These are phyloP conservation scores for Mallotus japonicus DNA, from an alignment of 441 rosid genomes.

Conservation along the genomic window DNA sequence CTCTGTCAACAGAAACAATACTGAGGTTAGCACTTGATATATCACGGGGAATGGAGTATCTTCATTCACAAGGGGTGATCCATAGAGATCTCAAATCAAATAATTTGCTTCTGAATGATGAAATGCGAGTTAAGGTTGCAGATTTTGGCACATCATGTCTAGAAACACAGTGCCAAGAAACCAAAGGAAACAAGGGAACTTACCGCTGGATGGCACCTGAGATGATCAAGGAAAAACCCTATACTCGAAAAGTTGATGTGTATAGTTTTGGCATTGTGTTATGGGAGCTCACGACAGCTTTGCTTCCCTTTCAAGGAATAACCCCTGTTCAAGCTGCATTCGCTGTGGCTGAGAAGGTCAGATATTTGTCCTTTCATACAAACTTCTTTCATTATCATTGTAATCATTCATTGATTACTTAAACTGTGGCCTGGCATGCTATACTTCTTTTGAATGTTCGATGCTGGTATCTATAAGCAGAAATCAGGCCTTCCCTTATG, in stretches of 20 bases:
- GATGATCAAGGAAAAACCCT: constrained; percentile 92
- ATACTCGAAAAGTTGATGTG: constrained; percentile 88
- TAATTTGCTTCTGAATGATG: constrained; percentile 85
- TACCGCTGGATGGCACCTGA: constrained; percentile 98
- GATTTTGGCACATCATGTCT: constrained; percentile 94
- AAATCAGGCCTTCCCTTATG: not conserved
- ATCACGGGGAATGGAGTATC: constrained; percentile 99
- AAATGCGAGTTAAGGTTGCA: constrained; percentile 93
- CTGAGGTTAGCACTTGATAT: constrained; percentile 92
- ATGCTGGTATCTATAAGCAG: not conserved
- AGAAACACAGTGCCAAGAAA: constrained; percentile 82
- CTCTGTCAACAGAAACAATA: constrained; percentile 78
- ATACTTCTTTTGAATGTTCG: constrained; percentile 2
- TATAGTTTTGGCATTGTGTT: constrained; percentile 96
- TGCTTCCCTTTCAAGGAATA: constrained; percentile 99
- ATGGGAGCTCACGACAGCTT: constrained; percentile 94
- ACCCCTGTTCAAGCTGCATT: constrained; percentile 97
- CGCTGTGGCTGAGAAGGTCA: constrained; percentile 96
- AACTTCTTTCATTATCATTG: not conserved
- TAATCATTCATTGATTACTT: not conserved
- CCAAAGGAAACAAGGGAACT: constrained; percentile 93
- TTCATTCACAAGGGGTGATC: constrained; percentile 94
- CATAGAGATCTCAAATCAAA: constrained; percentile 92
- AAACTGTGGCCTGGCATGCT: not conserved
- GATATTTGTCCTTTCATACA: not conserved